Conservation (phyloP, 1,284 basidiomycete species). For the Pyrrhoderma lamaoense region DNA sequence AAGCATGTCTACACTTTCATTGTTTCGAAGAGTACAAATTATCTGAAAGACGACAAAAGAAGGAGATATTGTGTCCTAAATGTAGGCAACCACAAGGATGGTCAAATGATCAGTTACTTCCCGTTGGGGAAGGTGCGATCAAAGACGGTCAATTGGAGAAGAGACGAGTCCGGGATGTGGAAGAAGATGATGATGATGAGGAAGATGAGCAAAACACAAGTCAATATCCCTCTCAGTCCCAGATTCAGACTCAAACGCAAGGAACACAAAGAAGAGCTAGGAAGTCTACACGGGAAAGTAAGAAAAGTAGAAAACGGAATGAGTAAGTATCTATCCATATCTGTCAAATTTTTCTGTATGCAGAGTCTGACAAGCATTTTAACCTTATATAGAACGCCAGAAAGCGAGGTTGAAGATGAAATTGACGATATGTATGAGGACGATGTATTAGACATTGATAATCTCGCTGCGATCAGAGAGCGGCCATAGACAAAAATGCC, state of each 20-base stretch:
- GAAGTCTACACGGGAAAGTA: slow-evolving; percentile 24
- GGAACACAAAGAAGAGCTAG: slow-evolving; percentile 23
- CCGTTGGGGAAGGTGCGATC: slow-evolving; percentile 59
- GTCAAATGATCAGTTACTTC: slow-evolving; percentile 36
- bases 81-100: slow-evolving; percentile 55
- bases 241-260: slow-evolving; percentile 7
- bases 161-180: slow-evolving; percentile 32
- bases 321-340: slow-evolving; percentile 2
- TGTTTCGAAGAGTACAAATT: slow-evolving; percentile 40
- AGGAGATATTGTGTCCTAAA: slow-evolving; percentile 39
- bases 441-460: slow-evolving; percentile 23
- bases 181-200: slow-evolving; percentile 32
- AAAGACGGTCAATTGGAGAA: slow-evolving; percentile 50
- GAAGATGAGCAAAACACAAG: slow-evolving; percentile 39
- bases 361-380: too few species aligned
- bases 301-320: slow-evolving; percentile 22
- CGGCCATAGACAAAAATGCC: slow-evolving; percentile 9
- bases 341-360: too few species aligned
- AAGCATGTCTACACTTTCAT: slow-evolving; percentile 56
- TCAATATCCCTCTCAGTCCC: slow-evolving; percentile 23
- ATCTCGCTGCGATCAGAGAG: slow-evolving; percentile 23
- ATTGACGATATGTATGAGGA: slow-evolving; percentile 29
- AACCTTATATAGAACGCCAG: too few species aligned
- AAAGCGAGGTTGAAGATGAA: too few species aligned
- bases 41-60: slow-evolving; percentile 21